These are phyloP conservation scores for Rhizopogon parksii DNA, from an alignment of 1,284 basidiomycete genomes.

Conservation along the genomic window DNA sequence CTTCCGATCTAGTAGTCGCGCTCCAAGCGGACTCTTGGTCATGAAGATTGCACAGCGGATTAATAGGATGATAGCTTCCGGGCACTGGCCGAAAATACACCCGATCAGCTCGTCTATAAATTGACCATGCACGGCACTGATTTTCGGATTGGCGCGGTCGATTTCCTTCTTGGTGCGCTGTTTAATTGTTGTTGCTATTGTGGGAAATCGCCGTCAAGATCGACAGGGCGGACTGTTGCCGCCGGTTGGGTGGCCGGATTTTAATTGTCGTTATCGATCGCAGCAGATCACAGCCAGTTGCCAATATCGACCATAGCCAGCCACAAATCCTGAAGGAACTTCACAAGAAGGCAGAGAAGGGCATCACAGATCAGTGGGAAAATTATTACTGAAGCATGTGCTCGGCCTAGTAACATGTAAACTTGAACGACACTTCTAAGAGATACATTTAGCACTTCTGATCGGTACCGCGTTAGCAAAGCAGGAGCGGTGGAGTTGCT, in stretches of 20 bases:
- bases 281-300: not conserved
- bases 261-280: slow-evolving; percentile 1
- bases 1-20: not conserved
- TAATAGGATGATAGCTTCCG: not conserved
- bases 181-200: slow-evolving; percentile 4
- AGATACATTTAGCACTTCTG: not conserved
- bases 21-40: not conserved
- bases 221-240: slow-evolving; percentile 7
- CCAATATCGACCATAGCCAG: not conserved
- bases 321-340: not conserved
- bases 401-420: not conserved
- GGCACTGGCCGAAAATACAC: not conserved
- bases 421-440: not conserved
- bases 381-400: not conserved
- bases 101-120: not conserved
- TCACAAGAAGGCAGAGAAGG: not conserved
- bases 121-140: not conserved
- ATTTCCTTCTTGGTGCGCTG: not conserved
- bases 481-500: not conserved
- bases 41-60: not conserved
- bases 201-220: slow-evolving; percentile 4
- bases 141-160: slow-evolving; percentile 1
- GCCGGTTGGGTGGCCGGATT: slow-evolving; percentile 5
- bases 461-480: not conserved
- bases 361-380: not conserved